phyloP scores from a whole-genome alignment of 345 rosid species.

The Erucastrum elatum region DNA sequence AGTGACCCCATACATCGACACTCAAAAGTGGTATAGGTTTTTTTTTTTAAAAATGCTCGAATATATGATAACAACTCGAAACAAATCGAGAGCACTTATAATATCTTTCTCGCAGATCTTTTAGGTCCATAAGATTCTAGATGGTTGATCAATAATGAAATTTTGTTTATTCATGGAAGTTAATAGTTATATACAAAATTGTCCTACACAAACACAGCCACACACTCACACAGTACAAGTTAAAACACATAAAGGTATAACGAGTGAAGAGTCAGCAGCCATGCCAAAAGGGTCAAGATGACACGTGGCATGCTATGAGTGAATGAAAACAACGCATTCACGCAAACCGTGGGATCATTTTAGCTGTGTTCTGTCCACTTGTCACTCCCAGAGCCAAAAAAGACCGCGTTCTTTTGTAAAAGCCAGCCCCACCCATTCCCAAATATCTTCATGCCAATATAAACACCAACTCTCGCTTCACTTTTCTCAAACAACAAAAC shows the following conservation, averaged over 20 bases:
- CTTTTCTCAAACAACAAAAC: background rate
- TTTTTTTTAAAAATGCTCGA: background rate
- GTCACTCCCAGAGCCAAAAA: background rate
- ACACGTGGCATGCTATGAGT: background rate
- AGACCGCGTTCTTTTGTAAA: background rate
- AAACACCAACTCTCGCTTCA: background rate
- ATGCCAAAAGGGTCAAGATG: background rate
- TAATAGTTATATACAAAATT: background rate
- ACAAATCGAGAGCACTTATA: background rate
- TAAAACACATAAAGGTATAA: background rate
- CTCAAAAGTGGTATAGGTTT: background rate
- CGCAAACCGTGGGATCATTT: background rate
- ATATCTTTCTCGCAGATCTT: background rate
- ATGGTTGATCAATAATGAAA: background rate
- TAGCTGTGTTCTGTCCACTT: background rate
- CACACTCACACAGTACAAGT: background rate
- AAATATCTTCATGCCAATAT: background rate
- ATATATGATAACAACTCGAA: background rate
- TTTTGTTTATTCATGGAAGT: background rate
- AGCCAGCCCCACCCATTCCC: background rate
- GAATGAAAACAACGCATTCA: background rate
- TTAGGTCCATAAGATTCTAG: background rate
- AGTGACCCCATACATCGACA: background rate
- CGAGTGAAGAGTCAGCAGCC: background rate
- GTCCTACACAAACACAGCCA: conserved; percentile 19